Evolutionary conservation across 306 rosid genomes (phyloP).

Genomic region (Rubus parviflorus): DNA sequence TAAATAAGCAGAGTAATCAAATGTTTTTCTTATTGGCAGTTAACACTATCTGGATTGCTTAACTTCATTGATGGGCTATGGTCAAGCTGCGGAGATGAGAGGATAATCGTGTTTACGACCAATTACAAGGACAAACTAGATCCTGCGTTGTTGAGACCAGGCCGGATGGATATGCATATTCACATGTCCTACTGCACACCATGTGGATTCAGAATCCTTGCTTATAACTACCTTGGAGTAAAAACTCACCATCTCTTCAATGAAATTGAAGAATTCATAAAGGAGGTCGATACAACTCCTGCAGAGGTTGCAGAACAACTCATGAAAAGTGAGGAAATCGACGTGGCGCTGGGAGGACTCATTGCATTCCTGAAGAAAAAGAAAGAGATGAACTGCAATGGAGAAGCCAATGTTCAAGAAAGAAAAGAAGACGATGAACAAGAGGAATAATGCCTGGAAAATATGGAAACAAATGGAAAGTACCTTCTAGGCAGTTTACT

Average conservation of each 20-base stretch:
- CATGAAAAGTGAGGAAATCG: conserved; percentile 25
- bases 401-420: conserved; percentile 7
- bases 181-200: conserved; percentile 43
- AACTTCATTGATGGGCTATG: conserved; percentile 47
- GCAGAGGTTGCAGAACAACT: conserved; percentile 52
- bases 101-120: conserved; percentile 46
- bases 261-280: conserved; percentile 35
- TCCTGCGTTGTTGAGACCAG: conserved; percentile 57
- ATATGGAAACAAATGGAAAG: not conserved
- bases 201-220: conserved; percentile 37
- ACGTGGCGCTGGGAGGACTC: conserved; percentile 34
- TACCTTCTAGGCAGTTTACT: not conserved
- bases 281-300: conserved; percentile 41
- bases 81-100: conserved; percentile 45
- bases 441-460: conserved; percentile 6
- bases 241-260: conserved; percentile 35
- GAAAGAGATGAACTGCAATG: conserved; percentile 22
- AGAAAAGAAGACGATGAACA: not conserved
- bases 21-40: conserved; percentile 21
- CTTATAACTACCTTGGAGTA: conserved; percentile 31
- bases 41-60: conserved; percentile 48
- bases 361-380: conserved; percentile 17
- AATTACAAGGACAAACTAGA: conserved; percentile 43
- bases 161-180: conserved; percentile 56
- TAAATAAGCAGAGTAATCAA: not conserved